phyloP scores from a whole-genome alignment of 75 land plant species.

The Cupressus sempervirens region DNA sequence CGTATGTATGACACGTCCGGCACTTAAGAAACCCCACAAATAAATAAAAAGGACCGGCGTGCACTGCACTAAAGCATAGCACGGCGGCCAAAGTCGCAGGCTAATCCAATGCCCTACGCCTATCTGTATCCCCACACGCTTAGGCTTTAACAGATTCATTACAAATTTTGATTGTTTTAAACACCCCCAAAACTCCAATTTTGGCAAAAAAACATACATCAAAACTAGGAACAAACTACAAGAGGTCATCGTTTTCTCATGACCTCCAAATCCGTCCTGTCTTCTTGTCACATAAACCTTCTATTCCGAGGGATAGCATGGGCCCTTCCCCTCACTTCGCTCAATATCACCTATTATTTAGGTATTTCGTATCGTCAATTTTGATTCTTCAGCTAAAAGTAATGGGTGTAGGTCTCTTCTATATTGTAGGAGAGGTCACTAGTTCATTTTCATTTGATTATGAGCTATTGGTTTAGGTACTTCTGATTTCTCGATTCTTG shows the following conservation, averaged over 20 bases:
- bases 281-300: neutral
- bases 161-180: neutral
- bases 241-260: neutral
- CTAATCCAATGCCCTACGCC: neutral
- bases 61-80: constrained; percentile 9
- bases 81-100: neutral
- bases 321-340: neutral
- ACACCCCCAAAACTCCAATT: neutral
- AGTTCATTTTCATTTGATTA: no score
- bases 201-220: neutral
- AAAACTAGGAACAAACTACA: neutral
- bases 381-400: no score
- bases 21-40: neutral
- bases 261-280: neutral
- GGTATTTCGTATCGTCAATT: no score
- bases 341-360: no score
- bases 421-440: no score
- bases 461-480: no score
- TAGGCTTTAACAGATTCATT: neutral
- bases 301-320: neutral
- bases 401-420: no score
- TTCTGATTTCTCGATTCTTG: no score
- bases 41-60: neutral
- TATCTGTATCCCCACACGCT: neutral
- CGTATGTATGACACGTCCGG: constrained; percentile 6